Percentiles rank a stretch among this genome's conserved stretches.
phyloP scores from a whole-genome alignment of 2,329 filamentous ascomycete genomes.

The Cryphonectria naterciae region DNA sequence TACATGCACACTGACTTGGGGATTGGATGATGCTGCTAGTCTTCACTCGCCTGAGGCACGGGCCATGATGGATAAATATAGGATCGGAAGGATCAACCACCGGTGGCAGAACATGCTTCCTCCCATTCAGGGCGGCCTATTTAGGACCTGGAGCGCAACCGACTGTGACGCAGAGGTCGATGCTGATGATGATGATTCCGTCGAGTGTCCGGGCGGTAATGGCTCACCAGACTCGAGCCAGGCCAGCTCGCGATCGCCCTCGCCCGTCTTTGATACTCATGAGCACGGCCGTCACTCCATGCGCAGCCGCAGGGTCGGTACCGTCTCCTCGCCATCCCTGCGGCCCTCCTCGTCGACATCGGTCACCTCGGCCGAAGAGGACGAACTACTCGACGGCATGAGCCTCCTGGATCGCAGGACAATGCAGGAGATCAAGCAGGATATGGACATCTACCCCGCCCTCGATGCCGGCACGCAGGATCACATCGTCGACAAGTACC shows the following conservation, averaged over 20 bases:
- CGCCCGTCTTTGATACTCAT: slow-evolving; percentile 58
- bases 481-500: slow-evolving; percentile 78
- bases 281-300: slow-evolving; percentile 33
- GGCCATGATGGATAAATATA: slow-evolving; percentile 76
- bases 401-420: slow-evolving; percentile 75
- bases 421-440: slow-evolving; percentile 73
- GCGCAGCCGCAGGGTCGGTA: slow-evolving; percentile 44
- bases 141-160: slow-evolving; percentile 53
- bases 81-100: slow-evolving; percentile 81
- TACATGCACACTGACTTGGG: slow-evolving; percentile 12
- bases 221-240: slow-evolving; percentile 30
- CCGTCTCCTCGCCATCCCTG: slow-evolving; percentile 19
- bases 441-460: slow-evolving; percentile 79
- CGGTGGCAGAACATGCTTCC: slow-evolving; percentile 87
- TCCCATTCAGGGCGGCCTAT: slow-evolving; percentile 87
- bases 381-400: slow-evolving; percentile 51
- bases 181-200: slow-evolving; percentile 27
- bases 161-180: slow-evolving; percentile 35
- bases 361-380: slow-evolving; percentile 54
- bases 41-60: slow-evolving; percentile 81
- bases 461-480: slow-evolving; percentile 75
- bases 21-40: slow-evolving; percentile 46
- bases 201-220: slow-evolving; percentile 22
- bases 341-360: slow-evolving; percentile 62
- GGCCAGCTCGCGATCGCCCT: slow-evolving; percentile 45